Evolutionary conservation across 2,329 filamentous ascomycete species (phyloP).

Genomic region (Cytospora paraplurivora): DNA sequence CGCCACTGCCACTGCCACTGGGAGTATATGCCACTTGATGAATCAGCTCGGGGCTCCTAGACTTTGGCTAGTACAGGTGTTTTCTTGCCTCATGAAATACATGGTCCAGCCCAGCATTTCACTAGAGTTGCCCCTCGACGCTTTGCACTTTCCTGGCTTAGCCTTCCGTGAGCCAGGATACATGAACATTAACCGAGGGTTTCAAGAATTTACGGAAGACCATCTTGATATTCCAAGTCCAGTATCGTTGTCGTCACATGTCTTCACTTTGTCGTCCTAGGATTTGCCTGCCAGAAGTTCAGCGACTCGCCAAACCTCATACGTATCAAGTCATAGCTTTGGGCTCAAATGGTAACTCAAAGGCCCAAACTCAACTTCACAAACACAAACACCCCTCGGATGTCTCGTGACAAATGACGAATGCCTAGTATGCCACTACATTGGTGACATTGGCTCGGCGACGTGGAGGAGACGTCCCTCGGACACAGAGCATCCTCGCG

Average conservation of each 20-base stretch:
- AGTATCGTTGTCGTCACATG: neutral
- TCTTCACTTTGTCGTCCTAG: neutral
- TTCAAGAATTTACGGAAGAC: neutral
- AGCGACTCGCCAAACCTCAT: neutral
- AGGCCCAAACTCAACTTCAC: neutral
- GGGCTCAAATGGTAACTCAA: neutral
- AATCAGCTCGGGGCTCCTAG: neutral
- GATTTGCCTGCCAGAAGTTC: neutral
- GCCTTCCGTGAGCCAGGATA: neutral
- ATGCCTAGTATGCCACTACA: too few species aligned
- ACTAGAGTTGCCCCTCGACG: neutral
- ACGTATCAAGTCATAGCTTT: neutral
- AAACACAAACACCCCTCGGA: neutral
- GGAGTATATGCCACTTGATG: neutral
- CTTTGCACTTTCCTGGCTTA: neutral
- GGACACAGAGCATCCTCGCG: neutral
- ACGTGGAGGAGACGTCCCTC: neutral
- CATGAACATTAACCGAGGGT: neutral
- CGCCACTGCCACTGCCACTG: neutral
- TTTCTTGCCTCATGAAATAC: neutral
- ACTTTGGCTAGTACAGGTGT: neutral
- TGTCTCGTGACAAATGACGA: neutral
- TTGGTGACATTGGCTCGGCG: neutral
- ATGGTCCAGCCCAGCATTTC: neutral
- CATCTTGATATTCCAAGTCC: neutral